Conservation (phyloP, 352 stramenopile species). For the Pythium myriotylum region DNA sequence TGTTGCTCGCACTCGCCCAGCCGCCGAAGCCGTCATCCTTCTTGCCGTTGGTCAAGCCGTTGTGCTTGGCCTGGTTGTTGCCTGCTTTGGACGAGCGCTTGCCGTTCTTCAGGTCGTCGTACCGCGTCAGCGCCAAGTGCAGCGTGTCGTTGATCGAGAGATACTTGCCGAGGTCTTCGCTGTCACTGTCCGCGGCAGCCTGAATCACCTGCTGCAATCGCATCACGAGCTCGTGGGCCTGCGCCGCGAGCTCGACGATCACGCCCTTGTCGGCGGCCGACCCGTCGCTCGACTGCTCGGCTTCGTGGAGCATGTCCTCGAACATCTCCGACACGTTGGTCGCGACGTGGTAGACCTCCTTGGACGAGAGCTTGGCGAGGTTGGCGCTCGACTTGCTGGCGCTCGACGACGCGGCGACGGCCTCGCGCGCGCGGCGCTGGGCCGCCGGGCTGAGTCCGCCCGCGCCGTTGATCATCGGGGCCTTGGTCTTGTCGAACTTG, state of each 20-base stretch:
- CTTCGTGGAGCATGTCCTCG: conserved; percentile 80
- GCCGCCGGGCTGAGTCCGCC: conserved; percentile 6
- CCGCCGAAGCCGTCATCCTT: conserved; percentile 10
- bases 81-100: conserved; percentile 5
- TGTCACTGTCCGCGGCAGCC: conserved; percentile 51
- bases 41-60: conserved; percentile 19
- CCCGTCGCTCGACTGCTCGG: conserved; percentile 56
- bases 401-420: conserved; percentile 5
- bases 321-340: conserved; percentile 81
- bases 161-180: conserved; percentile 68
- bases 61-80: conserved; percentile 6
- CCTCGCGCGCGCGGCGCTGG: conserved; percentile 8
- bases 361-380: conserved; percentile 52
- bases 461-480: conserved; percentile 25
- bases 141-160: conserved; percentile 73
- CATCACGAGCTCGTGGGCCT: conserved; percentile 63
- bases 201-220: conserved; percentile 70
- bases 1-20: conserved; percentile 17
- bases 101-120: conserved; percentile 42
- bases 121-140: conserved; percentile 57
- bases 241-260: conserved; percentile 68
- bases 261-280: conserved; percentile 51
- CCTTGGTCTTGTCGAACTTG: conserved; percentile 71
- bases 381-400: conserved; percentile 15
- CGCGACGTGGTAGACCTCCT: conserved; percentile 64